Base-by-base conservation (phyloP, 2,329 filamentous ascomycete species). In the Dryadomyces quercivorus region DNA sequence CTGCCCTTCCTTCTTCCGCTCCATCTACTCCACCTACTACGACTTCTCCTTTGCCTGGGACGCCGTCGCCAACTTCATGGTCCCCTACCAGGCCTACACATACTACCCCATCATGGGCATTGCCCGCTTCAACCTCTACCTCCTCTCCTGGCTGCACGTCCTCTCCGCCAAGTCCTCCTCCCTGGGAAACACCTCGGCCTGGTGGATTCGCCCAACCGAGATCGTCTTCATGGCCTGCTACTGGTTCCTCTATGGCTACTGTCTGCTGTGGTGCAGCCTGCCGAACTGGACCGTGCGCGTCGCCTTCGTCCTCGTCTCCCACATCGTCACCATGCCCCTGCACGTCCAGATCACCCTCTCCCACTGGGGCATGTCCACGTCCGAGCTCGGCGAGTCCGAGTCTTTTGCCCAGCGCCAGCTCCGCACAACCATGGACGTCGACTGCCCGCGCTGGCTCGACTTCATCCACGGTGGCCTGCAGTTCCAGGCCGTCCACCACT, bases 291-390 rank as follows among this genome's bases (percentile, higher is more conserved):
- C 71, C 56, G 72, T 72, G 21, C 81, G 82, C 22, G 70, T 86
- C 56, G 65, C 69, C 51, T 88, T 84, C 60, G 75, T 86, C 2
- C 67, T 86, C 44, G 70, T 86, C 53, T 81, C 76, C 31, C 83
- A 87, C 66, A 74, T 81, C 50, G 67, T 83, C 63, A 84, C 82
- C 34, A 80, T 83, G 73, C 82, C 82, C 0, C 73, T 87, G 21
- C 84, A 88, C 63, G 74, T 86, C 2, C 84, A 87, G 61, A 86
- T 88, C 65, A 86, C 83, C 0, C 76, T 87, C 9, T 83, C 78
- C 1, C 84, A 88, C 67, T 87, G 84, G 73, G 84, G 80, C 57
- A 88, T 86, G 83, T 81, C 79, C 22, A 85, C 81, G 2, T 69
- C 78, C 0, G 80, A 86, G 58, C 72, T 85, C 2, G 82, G 82